Percentiles rank a stretch among this genome's conserved stretches.
Evolutionary conservation across 2,329 filamentous ascomycete genomes (phyloP).

Genomic region (Fusarium nurragi): DNA sequence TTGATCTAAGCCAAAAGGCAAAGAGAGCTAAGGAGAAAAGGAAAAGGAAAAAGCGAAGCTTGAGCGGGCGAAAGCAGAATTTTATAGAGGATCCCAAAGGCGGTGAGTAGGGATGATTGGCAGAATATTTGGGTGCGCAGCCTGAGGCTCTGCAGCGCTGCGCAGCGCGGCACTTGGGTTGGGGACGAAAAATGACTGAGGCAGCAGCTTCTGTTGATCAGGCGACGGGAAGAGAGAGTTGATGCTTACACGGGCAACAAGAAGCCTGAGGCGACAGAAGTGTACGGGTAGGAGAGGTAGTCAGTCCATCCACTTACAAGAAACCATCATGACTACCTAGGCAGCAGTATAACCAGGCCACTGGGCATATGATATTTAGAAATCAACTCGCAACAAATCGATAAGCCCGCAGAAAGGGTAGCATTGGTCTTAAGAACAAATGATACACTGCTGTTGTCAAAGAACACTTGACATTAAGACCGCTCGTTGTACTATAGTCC

Average conservation of each 20-base stretch:
- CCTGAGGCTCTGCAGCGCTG: slow-evolving; percentile 11
- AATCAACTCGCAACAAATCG: background rate
- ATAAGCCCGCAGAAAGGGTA: background rate
- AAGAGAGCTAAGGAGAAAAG: slow-evolving; percentile 56
- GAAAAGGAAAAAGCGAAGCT: slow-evolving; percentile 38
- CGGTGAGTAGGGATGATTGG: slow-evolving; percentile 42
- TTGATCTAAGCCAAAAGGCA: slow-evolving; percentile 83
- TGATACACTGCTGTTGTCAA: too few relatives aligned
- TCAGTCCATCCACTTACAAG: background rate
- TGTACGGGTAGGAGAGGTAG: background rate
- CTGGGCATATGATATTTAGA: background rate
- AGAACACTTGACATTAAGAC: too few relatives aligned
- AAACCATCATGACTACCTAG: background rate
- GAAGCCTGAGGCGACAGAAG: background rate
- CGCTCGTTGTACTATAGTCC: too few relatives aligned
- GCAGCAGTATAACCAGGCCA: background rate
- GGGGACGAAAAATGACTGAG: slow-evolving; percentile 22
- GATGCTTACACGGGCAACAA: background rate
- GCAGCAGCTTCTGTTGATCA: background rate
- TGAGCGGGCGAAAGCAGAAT: slow-evolving; percentile 5
- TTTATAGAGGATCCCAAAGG: slow-evolving; percentile 38
- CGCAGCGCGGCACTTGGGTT: slow-evolving; percentile 2
- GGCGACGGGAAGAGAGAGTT: background rate
- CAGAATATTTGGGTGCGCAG: slow-evolving; percentile 38
- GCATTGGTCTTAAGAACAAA: too few relatives aligned